Conservation (phyloP, 2,329 filamentous ascomycete species). For the Ciborinia camelliae region DNA sequence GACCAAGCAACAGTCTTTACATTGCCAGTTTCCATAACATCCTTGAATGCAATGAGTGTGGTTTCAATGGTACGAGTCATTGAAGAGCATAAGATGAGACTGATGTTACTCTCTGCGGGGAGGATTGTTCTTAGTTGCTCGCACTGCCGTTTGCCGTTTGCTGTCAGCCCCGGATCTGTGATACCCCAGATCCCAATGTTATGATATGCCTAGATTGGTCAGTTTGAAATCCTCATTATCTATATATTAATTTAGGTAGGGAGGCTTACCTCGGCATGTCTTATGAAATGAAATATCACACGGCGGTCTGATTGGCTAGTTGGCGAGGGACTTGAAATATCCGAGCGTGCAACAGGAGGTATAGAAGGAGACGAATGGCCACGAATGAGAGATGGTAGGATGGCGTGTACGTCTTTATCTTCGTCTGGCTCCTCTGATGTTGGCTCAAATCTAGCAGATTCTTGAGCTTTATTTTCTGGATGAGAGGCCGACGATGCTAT, state of each 20-base stretch:
- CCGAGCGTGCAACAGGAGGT: background rate
- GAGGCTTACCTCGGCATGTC: background rate
- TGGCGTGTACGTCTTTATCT: too few relatives aligned
- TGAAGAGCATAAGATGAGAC: background rate
- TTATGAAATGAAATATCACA: background rate
- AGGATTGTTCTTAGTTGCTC: background rate
- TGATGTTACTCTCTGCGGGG: background rate
- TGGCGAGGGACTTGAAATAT: background rate
- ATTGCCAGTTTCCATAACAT: background rate
- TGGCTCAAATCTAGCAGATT: too few relatives aligned
- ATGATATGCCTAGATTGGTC: background rate
- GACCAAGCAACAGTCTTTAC: background rate
- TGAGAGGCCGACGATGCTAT: too few relatives aligned
- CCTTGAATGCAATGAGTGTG: background rate
- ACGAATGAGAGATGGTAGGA: background rate
- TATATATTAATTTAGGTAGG: background rate
- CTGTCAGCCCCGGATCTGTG: background rate
- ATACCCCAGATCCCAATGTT: background rate
- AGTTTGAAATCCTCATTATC: background rate
- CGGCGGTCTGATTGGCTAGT: background rate
- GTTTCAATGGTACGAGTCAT: slow-evolving; percentile 2
- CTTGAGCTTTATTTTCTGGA: too few relatives aligned
- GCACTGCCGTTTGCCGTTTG: background rate
- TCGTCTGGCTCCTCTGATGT: too few relatives aligned
- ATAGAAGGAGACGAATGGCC: too few relatives aligned